A percentile compares a stretch with the other conserved stretches of the same genome.
Conservation (phyloP, 225 moss, liverwort and hornwort species). For the Pleurozium schreberi region DNA sequence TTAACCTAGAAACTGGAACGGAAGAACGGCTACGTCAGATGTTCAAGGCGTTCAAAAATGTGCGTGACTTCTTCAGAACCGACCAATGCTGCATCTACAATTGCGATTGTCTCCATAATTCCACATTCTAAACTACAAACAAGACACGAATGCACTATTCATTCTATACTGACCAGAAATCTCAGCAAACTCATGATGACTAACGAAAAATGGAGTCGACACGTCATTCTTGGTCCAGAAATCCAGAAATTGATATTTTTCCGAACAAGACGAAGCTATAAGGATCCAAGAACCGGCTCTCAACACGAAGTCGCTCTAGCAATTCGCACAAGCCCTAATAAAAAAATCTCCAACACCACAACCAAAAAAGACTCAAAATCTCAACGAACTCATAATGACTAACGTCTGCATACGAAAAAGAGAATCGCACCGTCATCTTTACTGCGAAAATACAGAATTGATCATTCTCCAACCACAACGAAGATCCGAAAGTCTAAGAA, state of each 20-base stretch:
- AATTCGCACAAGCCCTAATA: neutral
- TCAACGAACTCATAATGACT: neutral
- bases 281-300: neutral
- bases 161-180: neutral
- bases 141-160: neutral
- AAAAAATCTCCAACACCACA: neutral
- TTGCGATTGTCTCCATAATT: neutral
- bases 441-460: neutral
- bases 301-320: neutral
- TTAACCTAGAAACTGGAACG: neutral
- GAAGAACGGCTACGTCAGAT: neutral
- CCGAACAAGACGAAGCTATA: neutral
- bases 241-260: neutral
- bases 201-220: neutral
- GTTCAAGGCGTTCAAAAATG: neutral
- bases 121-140: neutral
- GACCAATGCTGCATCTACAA: neutral
- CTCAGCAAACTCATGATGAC: neutral
- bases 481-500: neutral
- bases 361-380: neutral
- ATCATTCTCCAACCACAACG: neutral
- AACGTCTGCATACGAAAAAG: neutral
- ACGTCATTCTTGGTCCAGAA: neutral
- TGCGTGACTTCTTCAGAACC: neutral
- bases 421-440: neutral